A percentile compares a stretch with the other conserved stretches of the same genome.
Evolutionary conservation across 2,329 filamentous ascomycete genomes (phyloP).

Genomic region (Juglanconis oblonga): DNA sequence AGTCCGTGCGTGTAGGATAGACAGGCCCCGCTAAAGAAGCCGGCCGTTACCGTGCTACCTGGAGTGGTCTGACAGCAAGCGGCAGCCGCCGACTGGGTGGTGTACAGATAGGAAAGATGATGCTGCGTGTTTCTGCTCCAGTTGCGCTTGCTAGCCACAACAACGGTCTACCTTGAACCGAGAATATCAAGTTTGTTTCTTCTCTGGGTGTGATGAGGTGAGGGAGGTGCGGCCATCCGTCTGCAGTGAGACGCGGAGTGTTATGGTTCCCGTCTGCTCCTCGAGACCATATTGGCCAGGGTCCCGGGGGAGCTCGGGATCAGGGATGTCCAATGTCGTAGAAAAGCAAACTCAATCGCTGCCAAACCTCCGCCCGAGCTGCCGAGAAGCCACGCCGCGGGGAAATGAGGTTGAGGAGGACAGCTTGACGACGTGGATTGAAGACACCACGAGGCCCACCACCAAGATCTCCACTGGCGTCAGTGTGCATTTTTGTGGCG

Average conservation of each 20-base stretch:
- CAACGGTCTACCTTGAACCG: background rate
- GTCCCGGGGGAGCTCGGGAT: background rate
- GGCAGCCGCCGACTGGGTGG: constrained; percentile 3
- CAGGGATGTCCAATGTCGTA: background rate
- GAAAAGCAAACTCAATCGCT: background rate
- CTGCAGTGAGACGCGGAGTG: background rate
- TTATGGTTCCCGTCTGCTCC: background rate
- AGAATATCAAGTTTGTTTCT: background rate
- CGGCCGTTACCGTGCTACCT: background rate
- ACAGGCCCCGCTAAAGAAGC: background rate
- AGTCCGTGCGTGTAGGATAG: background rate
- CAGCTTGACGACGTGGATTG: no score
- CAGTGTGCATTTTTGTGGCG: no score
- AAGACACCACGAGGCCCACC: background rate
- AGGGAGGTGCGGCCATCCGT: background rate
- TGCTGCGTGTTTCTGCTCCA: background rate
- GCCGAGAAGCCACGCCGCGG: no score
- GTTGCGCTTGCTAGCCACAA: background rate
- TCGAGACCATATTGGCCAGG: background rate
- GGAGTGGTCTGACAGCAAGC: constrained; percentile 1
- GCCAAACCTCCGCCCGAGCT: background rate
- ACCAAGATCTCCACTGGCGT: background rate
- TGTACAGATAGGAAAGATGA: background rate
- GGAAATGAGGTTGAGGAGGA: no score
- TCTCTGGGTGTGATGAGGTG: background rate